Evolutionary conservation across 257 asterid genomes (phyloP).

Genomic region (Perilla frutescens): DNA sequence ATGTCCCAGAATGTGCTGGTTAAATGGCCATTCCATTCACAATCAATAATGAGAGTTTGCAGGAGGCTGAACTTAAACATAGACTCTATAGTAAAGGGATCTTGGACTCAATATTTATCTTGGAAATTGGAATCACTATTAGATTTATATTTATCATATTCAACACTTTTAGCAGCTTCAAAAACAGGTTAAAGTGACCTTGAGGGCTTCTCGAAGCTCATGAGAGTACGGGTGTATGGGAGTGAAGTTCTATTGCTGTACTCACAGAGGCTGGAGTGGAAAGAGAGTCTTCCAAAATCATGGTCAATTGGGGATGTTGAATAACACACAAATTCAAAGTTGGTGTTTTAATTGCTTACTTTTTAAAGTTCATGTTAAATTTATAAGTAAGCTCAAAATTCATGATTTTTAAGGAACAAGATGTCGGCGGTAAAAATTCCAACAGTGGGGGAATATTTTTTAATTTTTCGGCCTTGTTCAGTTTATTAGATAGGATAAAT

Average conservation of each 20-base stretch:
- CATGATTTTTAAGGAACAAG: too few species aligned
- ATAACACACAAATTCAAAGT: too few species aligned
- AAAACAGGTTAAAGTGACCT: too few species aligned
- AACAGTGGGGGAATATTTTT: too few species aligned
- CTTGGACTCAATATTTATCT: neutral
- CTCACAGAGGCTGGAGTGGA: slow-evolving; percentile 4
- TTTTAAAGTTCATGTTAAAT: too few species aligned
- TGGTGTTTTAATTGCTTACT: too few species aligned
- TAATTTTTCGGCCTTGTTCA: too few species aligned
- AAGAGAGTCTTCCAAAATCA: slow-evolving; percentile 18
- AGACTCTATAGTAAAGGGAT: neutral
- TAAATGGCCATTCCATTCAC: slow-evolving; percentile 35
- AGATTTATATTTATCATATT: slow-evolving; percentile 24
- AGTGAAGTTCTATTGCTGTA: neutral
- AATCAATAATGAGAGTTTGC: slow-evolving; percentile 26
- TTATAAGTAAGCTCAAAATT: too few species aligned
- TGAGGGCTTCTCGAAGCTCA: slow-evolving; percentile 25
- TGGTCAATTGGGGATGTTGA: too few species aligned
- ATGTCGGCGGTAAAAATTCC: too few species aligned
- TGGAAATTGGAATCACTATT: neutral
- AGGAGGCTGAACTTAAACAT: slow-evolving; percentile 3
- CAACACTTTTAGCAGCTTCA: slow-evolving; percentile 34
- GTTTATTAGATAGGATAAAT: too few species aligned
- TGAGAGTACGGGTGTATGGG: slow-evolving; percentile 23
- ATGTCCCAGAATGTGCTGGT: slow-evolving; percentile 35